These are phyloP conservation scores for Phlebiopsis flavidoalba DNA, from an alignment of 768 basidiomycete genomes.

Conservation along the genomic window DNA sequence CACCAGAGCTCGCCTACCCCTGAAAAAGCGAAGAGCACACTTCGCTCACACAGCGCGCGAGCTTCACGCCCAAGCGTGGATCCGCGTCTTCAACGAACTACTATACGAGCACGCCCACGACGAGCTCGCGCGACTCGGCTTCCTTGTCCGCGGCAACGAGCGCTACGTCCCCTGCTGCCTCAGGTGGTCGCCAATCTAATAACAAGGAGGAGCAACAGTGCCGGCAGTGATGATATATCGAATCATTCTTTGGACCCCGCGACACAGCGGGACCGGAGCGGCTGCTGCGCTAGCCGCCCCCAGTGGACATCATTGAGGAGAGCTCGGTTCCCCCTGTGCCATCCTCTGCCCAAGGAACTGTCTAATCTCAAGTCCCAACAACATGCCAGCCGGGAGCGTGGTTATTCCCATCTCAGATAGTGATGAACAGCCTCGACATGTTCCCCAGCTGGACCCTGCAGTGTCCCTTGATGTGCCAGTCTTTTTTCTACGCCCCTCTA, in stretches of 20 bases:
- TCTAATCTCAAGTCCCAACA: constrained; percentile 62
- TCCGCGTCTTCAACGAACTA: constrained; percentile 88
- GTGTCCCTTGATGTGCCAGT: constrained; percentile 49
- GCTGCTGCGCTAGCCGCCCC: constrained; percentile 53
- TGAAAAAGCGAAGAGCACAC: constrained; percentile 66
- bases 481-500: constrained; percentile 28
- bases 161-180: constrained; percentile 67
- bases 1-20: constrained; percentile 30
- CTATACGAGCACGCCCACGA: constrained; percentile 63
- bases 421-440: constrained; percentile 2
- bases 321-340: constrained; percentile 86
- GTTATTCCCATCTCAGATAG: constrained; percentile 10
- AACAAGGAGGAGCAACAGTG: constrained; percentile 70
- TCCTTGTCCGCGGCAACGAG: constrained; percentile 77
- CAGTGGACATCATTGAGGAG: constrained; percentile 57
- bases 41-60: constrained; percentile 54
- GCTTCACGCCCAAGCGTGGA: constrained; percentile 81
- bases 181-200: constrained; percentile 66
- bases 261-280: constrained; percentile 64
- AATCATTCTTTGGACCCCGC: constrained; percentile 67
- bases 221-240: constrained; percentile 83
- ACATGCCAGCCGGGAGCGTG: not conserved
- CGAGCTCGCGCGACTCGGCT: constrained; percentile 84
- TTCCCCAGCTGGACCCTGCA: constrained; percentile 20
- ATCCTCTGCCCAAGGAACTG: constrained; percentile 85